phyloP scores from a whole-genome alignment of 2,329 filamentous ascomycete genomes.

The Penicillium olsonii region DNA sequence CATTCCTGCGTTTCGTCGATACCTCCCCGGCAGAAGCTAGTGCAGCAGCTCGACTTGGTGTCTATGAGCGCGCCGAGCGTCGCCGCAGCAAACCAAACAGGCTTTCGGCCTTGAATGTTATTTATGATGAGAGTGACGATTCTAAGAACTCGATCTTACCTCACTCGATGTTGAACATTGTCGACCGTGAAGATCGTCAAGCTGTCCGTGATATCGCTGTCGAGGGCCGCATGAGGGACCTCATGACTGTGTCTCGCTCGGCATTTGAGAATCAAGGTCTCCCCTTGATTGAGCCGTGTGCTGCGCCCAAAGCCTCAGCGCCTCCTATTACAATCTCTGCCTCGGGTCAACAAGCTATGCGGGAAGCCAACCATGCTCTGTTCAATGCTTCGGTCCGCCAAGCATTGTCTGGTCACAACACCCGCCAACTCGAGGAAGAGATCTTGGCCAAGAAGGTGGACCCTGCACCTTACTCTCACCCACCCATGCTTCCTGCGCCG shows the following conservation, averaged over 20 bases:
- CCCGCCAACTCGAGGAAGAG: conserved; percentile 65
- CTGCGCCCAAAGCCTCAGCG: conserved; percentile 74
- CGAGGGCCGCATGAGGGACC: conserved; percentile 70
- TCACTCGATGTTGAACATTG: conserved; percentile 80
- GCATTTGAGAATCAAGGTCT: conserved; percentile 71
- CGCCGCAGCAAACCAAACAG: conserved; percentile 55
- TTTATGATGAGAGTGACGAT: conserved; percentile 64
- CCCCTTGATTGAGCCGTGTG: conserved; percentile 76
- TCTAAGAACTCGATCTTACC: conserved; percentile 66
- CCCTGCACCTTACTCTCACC: conserved; percentile 52
- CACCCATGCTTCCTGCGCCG: conserved; percentile 76
- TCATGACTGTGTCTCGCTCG: conserved; percentile 75
- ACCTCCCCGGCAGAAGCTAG: conserved; percentile 72
- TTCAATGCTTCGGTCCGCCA: conserved; percentile 79
- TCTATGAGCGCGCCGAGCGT: conserved; percentile 73
- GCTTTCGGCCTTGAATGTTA: conserved; percentile 66
- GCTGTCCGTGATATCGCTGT: conserved; percentile 69
- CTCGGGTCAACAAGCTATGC: conserved; percentile 63
- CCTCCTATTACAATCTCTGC: conserved; percentile 82
- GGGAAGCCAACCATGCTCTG: conserved; percentile 68
- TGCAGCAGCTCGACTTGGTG: conserved; percentile 64
- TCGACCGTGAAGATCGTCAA: conserved; percentile 65
- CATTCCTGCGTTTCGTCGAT: conserved; percentile 87
- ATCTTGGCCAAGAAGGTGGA: conserved; percentile 74
- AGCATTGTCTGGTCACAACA: conserved; percentile 67